Evolutionary conservation across 2,329 filamentous ascomycete genomes (phyloP).

Genomic region (Penicillium sp.): DNA sequence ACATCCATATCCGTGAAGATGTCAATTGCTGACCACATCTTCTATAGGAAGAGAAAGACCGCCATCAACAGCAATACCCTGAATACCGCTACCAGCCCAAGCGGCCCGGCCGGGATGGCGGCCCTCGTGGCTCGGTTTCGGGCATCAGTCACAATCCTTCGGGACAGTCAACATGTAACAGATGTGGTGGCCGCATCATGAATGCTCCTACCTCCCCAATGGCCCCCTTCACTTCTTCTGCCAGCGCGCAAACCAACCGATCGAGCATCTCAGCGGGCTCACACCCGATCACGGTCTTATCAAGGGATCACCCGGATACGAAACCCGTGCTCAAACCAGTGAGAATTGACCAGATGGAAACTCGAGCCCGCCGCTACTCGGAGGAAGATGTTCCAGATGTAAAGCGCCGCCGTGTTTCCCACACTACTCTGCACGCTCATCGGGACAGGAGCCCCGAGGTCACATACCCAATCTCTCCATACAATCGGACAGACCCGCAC

Average conservation of each 20-base stretch:
- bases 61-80: constrained; percentile 84
- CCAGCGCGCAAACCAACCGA: constrained; percentile 6
- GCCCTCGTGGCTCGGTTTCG: constrained; percentile 32
- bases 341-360: constrained; percentile 23
- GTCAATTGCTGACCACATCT: background rate
- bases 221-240: constrained; percentile 38
- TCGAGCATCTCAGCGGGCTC: constrained; percentile 31
- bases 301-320: constrained; percentile 23
- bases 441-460: constrained; percentile 36
- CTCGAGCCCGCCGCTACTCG: constrained; percentile 24
- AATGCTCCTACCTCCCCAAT: constrained; percentile 42
- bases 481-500: constrained; percentile 38
- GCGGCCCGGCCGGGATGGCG: constrained; percentile 55
- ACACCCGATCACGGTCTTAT: constrained; percentile 23
- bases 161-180: constrained; percentile 37
- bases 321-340: constrained; percentile 24
- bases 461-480: constrained; percentile 42
- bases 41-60: constrained; percentile 72
- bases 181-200: constrained; percentile 47
- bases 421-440: constrained; percentile 29
- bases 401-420: constrained; percentile 58
- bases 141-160: constrained; percentile 35
- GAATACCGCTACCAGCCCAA: constrained; percentile 92
- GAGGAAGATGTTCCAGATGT: constrained; percentile 48
- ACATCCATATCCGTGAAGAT: no score